phyloP scores from a whole-genome alignment of 2,329 filamentous ascomycete genomes.

The Fusarium sp. region DNA sequence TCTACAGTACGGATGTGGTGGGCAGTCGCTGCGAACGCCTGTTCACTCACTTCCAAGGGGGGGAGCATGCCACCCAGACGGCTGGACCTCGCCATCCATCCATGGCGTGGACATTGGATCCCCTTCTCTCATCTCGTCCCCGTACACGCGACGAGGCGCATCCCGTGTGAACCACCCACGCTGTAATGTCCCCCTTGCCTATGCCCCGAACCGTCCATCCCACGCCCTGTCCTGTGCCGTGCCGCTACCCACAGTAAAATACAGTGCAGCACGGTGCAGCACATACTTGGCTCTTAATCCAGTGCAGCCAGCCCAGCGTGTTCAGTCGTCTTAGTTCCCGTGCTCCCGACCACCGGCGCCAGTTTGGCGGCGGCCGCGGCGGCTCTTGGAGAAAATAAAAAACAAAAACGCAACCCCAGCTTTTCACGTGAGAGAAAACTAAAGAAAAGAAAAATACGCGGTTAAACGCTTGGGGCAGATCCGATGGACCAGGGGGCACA shows the following conservation, averaged over 20 bases:
- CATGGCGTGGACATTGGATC: too few relatives aligned
- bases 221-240: not conserved
- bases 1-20: not conserved
- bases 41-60: not conserved
- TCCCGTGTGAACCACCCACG: constrained; percentile 23
- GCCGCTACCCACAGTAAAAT: too few relatives aligned
- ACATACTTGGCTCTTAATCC: too few relatives aligned
- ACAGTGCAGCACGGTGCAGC: too few relatives aligned
- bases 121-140: not conserved
- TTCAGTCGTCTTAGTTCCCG: constrained; percentile 6
- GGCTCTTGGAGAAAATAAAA: not conserved
- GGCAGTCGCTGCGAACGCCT: not conserved
- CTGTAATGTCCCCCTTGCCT: not conserved
- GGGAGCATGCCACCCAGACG: not conserved
- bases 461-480: constrained; percentile 8
- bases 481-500: not conserved
- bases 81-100: not conserved
- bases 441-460: not conserved
- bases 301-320: not conserved
- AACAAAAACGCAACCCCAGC: not conserved
- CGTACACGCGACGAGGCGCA: constrained; percentile 19
- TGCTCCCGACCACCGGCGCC: constrained; percentile 2
- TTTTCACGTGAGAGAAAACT: not conserved
- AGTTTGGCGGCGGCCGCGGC: not conserved
- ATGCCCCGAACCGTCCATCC: not conserved